Percentiles rank a stretch among this genome's conserved stretches.
Conservation (phyloP, 148 eudicot species). For the Amaranthus palmeri region DNA sequence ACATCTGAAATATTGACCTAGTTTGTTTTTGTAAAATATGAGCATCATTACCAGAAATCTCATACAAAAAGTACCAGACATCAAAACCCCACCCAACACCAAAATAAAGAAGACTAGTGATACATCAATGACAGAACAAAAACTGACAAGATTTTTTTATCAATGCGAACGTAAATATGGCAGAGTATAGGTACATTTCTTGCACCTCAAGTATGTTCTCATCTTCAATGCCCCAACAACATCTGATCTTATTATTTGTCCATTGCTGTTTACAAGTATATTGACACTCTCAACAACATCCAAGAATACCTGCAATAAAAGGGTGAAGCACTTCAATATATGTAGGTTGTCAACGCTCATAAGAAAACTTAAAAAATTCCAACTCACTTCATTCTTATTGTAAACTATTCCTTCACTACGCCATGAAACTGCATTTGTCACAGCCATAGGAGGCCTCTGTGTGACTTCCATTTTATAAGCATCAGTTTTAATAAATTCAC, state of each 20-base stretch:
- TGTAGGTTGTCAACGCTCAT: background rate
- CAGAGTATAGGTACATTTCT: background rate
- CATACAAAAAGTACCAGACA: background rate
- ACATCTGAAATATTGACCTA: background rate
- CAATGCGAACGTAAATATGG: background rate
- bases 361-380: background rate
- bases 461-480: conserved; percentile 97
- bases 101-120: background rate
- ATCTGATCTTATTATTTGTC: conserved; percentile 93
- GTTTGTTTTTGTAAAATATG: background rate
- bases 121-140: background rate
- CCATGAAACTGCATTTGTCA: conserved; percentile 99
- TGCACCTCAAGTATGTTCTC: conserved; percentile 87
- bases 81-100: background rate
- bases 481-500: conserved; percentile 95
- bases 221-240: conserved; percentile 96
- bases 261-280: conserved; percentile 96
- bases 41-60: background rate
- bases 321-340: conserved; percentile 11
- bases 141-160: background rate
- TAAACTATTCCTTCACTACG: conserved; percentile 95
- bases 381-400: conserved; percentile 83
- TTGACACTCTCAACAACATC: conserved; percentile 99
- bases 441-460: conserved; percentile 99
- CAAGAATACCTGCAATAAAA: conserved; percentile 65